Percentiles rank a stretch among this genome's conserved stretches.
Evolutionary conservation across 768 basidiomycete species (phyloP).

Genomic region (Suillus luteus): DNA sequence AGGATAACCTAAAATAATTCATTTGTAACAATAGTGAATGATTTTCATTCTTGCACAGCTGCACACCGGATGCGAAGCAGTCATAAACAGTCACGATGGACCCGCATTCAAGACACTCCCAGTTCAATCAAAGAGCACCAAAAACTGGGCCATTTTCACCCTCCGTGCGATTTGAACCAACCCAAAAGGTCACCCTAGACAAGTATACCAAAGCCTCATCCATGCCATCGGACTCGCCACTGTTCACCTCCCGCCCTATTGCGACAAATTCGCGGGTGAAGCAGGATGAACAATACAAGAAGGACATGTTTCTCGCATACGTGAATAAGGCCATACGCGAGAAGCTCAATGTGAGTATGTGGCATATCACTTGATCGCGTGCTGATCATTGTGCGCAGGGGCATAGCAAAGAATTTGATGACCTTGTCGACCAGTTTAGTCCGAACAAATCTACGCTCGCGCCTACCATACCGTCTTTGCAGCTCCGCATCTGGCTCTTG

Average conservation of each 20-base stretch:
- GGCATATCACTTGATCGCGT: slow-evolving; percentile 11
- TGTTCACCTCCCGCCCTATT: slow-evolving; percentile 53
- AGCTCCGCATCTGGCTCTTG: slow-evolving; percentile 79
- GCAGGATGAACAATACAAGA: slow-evolving; percentile 73
- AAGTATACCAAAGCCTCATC: slow-evolving; percentile 43
- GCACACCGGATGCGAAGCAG: slow-evolving; percentile 7
- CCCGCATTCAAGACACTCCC: slow-evolving; percentile 72
- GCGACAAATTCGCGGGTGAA: slow-evolving; percentile 79
- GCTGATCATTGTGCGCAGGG: slow-evolving; percentile 50
- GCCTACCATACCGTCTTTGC: slow-evolving; percentile 40
- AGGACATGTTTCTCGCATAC: slow-evolving; percentile 84
- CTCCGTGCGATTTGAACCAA: slow-evolving; percentile 47
- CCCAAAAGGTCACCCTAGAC: slow-evolving; percentile 44
- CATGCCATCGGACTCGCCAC: slow-evolving; percentile 13
- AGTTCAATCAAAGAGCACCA: slow-evolving; percentile 73
- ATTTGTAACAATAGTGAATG: background rate
- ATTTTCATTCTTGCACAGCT: background rate
- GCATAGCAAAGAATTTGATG: slow-evolving; percentile 74
- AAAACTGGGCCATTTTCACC: slow-evolving; percentile 62
- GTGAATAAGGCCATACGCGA: slow-evolving; percentile 80
- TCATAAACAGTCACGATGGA: slow-evolving; percentile 51
- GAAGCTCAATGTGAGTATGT: slow-evolving; percentile 60
- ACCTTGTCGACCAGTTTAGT: slow-evolving; percentile 87
- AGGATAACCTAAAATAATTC: slow-evolving; percentile 1
- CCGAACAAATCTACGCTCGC: slow-evolving; percentile 41